Percentiles rank a stretch among this genome's conserved stretches.
Evolutionary conservation across 139 green algal genomes (phyloP).

Genomic region (Chlorella sp.): DNA sequence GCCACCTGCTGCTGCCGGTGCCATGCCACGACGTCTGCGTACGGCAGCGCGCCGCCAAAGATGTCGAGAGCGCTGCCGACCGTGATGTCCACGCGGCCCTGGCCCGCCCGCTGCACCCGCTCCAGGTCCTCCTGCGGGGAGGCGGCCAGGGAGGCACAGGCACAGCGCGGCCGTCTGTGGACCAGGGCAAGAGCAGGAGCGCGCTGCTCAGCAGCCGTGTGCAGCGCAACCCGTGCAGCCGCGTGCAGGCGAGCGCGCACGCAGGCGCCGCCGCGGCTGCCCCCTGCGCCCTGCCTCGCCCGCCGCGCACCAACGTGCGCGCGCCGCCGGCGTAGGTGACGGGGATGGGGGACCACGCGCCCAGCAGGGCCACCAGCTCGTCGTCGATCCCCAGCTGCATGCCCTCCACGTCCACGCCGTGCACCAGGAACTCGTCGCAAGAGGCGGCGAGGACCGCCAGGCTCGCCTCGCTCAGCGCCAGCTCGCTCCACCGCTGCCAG

Average conservation of each 20-base stretch:
- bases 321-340: slow-evolving; percentile 97
- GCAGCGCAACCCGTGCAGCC: too few relatives aligned
- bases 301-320: slow-evolving; percentile 68
- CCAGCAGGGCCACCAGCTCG: slow-evolving; percentile 88
- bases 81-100: slow-evolving; percentile 78
- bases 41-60: slow-evolving; percentile 92
- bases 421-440: slow-evolving; percentile 97
- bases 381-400: slow-evolving; percentile 97
- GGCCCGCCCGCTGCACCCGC: slow-evolving; percentile 14
- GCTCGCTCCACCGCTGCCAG: slow-evolving; percentile 75
- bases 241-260: too few relatives aligned
- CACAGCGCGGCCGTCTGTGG: background rate
- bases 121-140: slow-evolving; percentile 26
- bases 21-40: slow-evolving; percentile 92
- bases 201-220: too few relatives aligned
- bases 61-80: slow-evolving; percentile 97
- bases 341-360: slow-evolving; percentile 68
- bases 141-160: too few relatives aligned
- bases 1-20: slow-evolving; percentile 61
- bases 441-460: slow-evolving; percentile 70
- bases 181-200: too few relatives aligned
- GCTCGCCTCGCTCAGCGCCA: slow-evolving; percentile 57
- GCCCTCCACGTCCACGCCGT: slow-evolving; percentile 98
- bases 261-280: background rate
- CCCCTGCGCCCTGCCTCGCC: background rate